phyloP scores from a whole-genome alignment of 176 grass and related monocot species.

The Alloteropsis semialata region DNA sequence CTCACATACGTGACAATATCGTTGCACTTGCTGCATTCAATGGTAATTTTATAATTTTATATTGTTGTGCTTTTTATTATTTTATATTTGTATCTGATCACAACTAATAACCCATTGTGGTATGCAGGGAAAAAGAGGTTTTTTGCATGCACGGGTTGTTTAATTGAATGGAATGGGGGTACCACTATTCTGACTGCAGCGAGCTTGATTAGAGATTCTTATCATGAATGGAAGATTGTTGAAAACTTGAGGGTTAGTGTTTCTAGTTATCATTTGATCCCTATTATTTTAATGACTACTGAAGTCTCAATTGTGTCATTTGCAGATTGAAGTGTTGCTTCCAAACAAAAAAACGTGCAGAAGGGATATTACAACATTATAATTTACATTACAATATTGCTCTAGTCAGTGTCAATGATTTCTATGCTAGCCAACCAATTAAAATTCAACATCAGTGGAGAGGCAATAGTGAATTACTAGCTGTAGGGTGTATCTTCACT shows the following conservation, averaged over 20 bases:
- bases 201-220: background rate
- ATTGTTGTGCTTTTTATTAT: background rate
- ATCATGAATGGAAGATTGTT: background rate
- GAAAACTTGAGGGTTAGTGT: slow-evolving; percentile 11
- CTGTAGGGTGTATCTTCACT: background rate
- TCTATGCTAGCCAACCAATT: background rate
- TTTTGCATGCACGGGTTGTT: slow-evolving; percentile 10
- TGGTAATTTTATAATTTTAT: background rate
- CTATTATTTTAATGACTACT: background rate
- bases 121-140: slow-evolving; percentile 11
- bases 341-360: background rate
- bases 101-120: background rate
- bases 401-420: slow-evolving; percentile 9
- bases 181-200: background rate
- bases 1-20: background rate
- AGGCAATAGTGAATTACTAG: background rate
- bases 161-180: slow-evolving; percentile 15
- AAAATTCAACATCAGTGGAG: background rate
- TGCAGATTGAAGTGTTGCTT: slow-evolving; percentile 17
- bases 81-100: background rate
- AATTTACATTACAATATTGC: slow-evolving; percentile 21
- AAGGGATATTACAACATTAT: background rate
- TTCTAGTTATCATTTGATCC: background rate
- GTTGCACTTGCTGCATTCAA: slow-evolving; percentile 16
- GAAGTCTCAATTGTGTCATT: background rate